phyloP scores from a whole-genome alignment of 257 asterid genomes.

The Cruciata laevipes region DNA sequence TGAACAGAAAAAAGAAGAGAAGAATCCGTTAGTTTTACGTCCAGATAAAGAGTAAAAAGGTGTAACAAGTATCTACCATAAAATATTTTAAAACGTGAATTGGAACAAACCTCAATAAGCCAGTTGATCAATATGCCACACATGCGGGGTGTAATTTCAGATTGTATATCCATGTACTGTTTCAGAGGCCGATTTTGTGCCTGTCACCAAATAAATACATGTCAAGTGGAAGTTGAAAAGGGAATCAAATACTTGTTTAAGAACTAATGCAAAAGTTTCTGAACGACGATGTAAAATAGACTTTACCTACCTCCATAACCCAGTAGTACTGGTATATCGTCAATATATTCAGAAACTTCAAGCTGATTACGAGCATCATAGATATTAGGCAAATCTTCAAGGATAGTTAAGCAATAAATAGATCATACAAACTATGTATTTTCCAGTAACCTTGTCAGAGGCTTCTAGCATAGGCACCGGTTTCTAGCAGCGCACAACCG shows the following conservation, averaged over 20 bases:
- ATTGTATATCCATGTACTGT: conserved; percentile 54
- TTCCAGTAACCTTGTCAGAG: too few species aligned
- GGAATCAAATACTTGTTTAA: background rate
- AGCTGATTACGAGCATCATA: conserved; percentile 79
- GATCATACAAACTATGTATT: too few species aligned
- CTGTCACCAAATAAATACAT: conserved; percentile 30
- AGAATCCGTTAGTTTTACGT: background rate
- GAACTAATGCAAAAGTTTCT: background rate
- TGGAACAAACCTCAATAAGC: conserved; percentile 70
- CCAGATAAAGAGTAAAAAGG: background rate
- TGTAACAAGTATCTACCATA: conserved; percentile 7
- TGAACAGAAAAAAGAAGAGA: conserved; percentile 18
- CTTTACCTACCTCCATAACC: conserved; percentile 90
- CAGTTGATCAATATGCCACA: conserved; percentile 91
- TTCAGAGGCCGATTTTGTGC: conserved; percentile 48
- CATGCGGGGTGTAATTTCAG: conserved; percentile 71
- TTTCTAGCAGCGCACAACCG: too few species aligned
- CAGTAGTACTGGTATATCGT: conserved; percentile 87
- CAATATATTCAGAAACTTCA: conserved; percentile 84
- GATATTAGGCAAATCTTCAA: conserved; percentile 57
- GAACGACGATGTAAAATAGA: conserved; percentile 4
- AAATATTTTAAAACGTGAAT: conserved; percentile 4
- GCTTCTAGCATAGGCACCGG: too few species aligned
- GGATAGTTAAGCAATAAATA: too few species aligned
- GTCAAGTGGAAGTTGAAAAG: background rate